phyloP scores from a whole-genome alignment of 192 early-diverging fungal genomes.

The Podila horticola region DNA sequence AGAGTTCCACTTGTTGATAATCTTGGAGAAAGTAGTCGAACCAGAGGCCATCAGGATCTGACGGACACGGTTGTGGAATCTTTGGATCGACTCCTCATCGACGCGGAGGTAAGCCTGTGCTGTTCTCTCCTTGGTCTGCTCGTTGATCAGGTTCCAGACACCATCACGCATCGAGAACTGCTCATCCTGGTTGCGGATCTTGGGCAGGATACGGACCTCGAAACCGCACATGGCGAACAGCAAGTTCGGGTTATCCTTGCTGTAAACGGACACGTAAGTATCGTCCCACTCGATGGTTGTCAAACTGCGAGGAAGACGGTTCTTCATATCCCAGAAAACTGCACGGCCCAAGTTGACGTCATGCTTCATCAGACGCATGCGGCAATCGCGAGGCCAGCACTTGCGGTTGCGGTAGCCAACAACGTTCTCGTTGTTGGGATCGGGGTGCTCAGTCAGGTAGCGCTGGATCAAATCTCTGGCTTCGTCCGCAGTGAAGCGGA shows the following conservation, averaged over 20 bases:
- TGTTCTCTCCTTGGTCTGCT: slow-evolving; percentile 97
- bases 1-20: slow-evolving; percentile 97
- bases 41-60: slow-evolving; percentile 99
- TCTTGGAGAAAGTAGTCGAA: slow-evolving; percentile 97
- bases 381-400: slow-evolving; percentile 96
- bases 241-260: slow-evolving; percentile 97
- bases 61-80: slow-evolving; percentile 95
- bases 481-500: slow-evolving; percentile 94
- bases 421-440: slow-evolving; percentile 98
- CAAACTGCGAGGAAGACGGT: slow-evolving; percentile 94
- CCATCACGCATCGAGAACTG: slow-evolving; percentile 91
- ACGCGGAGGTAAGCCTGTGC: slow-evolving; percentile 98
- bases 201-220: slow-evolving; percentile 95
- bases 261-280: slow-evolving; percentile 96
- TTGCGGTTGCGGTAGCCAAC: slow-evolving; percentile 99
- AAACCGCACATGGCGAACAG: slow-evolving; percentile 94
- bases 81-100: slow-evolving; percentile 90
- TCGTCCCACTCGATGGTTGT: slow-evolving; percentile 99
- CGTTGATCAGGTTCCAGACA: slow-evolving; percentile 96
- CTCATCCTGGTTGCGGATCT: slow-evolving; percentile 83
- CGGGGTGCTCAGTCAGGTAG: slow-evolving; percentile 97
- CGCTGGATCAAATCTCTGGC: slow-evolving; percentile 95
- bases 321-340: slow-evolving; percentile 99
- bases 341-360: slow-evolving; percentile 98
- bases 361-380: slow-evolving; percentile 99